Conservation (phyloP, 139 green algal species). For the Volvox africanus region DNA sequence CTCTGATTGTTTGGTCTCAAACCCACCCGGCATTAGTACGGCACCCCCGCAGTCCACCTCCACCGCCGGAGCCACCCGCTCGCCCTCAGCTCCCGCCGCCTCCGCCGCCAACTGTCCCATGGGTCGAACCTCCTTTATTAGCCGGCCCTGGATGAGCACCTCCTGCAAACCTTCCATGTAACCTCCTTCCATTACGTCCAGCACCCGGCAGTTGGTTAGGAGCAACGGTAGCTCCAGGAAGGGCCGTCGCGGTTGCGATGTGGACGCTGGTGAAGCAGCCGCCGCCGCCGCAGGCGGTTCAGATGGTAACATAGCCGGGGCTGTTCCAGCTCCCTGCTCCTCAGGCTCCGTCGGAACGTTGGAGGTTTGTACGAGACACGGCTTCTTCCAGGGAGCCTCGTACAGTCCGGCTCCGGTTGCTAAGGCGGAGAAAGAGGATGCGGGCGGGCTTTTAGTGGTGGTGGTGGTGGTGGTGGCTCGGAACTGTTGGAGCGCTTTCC, state of each 20-base stretch:
- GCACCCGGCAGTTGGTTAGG: conserved; percentile 10
- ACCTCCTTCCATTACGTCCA: not conserved
- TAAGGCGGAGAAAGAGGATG: not conserved
- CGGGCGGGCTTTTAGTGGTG: too few species aligned
- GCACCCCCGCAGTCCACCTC: conserved; percentile 40
- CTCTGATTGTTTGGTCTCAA: not conserved
- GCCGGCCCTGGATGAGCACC: not conserved
- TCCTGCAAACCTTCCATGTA: conserved; percentile 18
- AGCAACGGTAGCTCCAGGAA: not conserved
- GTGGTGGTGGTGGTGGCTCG: not conserved
- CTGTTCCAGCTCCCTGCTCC: too few species aligned
- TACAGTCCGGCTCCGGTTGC: not conserved
- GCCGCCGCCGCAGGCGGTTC: not conserved
- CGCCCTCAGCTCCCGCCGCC: not conserved
- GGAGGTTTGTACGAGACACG: not conserved
- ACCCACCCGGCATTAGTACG: conserved; percentile 39
- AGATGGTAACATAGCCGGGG: not conserved
- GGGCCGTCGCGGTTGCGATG: not conserved
- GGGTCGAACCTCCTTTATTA: not conserved
- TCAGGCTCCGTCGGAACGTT: too few species aligned
- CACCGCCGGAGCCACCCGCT: not conserved
- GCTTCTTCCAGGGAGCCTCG: not conserved
- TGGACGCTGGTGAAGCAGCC: not conserved
- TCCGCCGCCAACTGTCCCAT: not conserved
- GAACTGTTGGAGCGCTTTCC: not conserved